Evolutionary conservation across 2,329 filamentous ascomycete species (phyloP).

Genomic region (Passalora sequoiae): DNA sequence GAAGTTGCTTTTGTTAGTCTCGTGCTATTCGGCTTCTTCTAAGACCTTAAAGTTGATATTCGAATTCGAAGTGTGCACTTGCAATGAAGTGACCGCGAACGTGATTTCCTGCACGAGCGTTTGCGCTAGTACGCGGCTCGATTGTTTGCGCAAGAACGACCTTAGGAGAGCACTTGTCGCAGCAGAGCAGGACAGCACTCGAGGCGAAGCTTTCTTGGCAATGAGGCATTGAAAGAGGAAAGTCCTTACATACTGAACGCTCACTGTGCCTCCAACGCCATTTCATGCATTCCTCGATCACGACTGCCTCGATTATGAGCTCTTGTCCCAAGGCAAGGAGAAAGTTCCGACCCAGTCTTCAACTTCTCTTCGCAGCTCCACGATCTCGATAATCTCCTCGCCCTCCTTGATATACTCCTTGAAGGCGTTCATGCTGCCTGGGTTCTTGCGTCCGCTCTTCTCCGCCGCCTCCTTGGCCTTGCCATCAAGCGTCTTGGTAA

Average conservation of each 20-base stretch:
- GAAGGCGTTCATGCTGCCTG: slow-evolving; percentile 62
- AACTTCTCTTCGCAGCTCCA: slow-evolving; percentile 69
- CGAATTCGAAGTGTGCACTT: no score
- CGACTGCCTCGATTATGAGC: background rate
- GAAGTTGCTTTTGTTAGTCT: no score
- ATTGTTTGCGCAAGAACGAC: no score
- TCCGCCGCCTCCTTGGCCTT: slow-evolving; percentile 64
- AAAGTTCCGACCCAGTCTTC: slow-evolving; percentile 73
- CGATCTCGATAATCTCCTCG: slow-evolving; percentile 63
- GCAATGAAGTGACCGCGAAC: no score
- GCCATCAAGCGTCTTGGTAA: slow-evolving; percentile 71
- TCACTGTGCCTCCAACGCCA: slow-evolving; percentile 2
- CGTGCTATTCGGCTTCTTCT: no score
- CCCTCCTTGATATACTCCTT: slow-evolving; percentile 64
- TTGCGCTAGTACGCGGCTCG: no score
- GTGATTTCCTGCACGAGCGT: no score
- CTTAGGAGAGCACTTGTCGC: no score
- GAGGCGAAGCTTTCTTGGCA: no score
- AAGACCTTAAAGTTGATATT: no score
- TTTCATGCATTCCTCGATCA: slow-evolving; percentile 1
- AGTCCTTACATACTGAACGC: slow-evolving; percentile 2
- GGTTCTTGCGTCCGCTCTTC: slow-evolving; percentile 61
- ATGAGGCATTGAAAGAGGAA: slow-evolving; percentile 2
- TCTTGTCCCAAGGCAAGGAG: slow-evolving; percentile 59
- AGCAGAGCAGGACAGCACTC: no score